phyloP scores from a whole-genome alignment of 768 basidiomycete species.

The Suillus placidus region DNA sequence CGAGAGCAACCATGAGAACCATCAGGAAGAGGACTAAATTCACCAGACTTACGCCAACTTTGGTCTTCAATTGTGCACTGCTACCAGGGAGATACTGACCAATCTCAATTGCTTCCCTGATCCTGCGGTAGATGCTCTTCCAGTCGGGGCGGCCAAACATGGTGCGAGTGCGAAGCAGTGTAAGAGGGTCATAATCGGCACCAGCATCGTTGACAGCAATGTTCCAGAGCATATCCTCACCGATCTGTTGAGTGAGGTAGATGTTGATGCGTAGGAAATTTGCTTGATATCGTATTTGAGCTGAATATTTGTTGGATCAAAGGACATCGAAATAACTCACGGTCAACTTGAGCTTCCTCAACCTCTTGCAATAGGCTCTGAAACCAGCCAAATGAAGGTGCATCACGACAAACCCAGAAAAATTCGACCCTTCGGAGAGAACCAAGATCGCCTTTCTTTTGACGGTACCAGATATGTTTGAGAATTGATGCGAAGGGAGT shows the following conservation, averaged over 20 bases:
- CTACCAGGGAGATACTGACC: slow-evolving; percentile 83
- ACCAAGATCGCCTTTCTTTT: slow-evolving; percentile 75
- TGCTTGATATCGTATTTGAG: slow-evolving; percentile 48
- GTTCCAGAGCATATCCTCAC: slow-evolving; percentile 89
- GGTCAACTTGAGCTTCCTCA: slow-evolving; percentile 86
- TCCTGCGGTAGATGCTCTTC: slow-evolving; percentile 74
- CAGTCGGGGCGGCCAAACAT: slow-evolving; percentile 94
- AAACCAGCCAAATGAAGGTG: slow-evolving; percentile 99
- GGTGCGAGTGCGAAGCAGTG: slow-evolving; percentile 84
- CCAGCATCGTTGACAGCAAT: slow-evolving; percentile 87
- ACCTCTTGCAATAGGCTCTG: slow-evolving; percentile 86
- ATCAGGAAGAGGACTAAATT: slow-evolving; percentile 5
- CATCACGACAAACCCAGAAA: slow-evolving; percentile 91
- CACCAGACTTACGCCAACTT: slow-evolving; percentile 67
- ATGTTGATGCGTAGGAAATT: slow-evolving; percentile 93
- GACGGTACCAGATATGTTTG: slow-evolving; percentile 95
- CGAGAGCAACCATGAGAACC: slow-evolving; percentile 10
- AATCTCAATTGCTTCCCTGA: slow-evolving; percentile 76
- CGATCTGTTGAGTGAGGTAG: slow-evolving; percentile 86
- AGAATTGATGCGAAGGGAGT: slow-evolving; percentile 95
- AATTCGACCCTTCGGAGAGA: slow-evolving; percentile 89
- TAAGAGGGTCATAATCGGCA: slow-evolving; percentile 86
- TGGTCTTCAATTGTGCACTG: slow-evolving; percentile 79
- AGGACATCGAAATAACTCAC: slow-evolving; percentile 48
- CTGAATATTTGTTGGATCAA: not conserved